Evolutionary conservation across 495 filamentous ascomycete species (phyloP).

Genomic region (Xylaria bambusicola): DNA sequence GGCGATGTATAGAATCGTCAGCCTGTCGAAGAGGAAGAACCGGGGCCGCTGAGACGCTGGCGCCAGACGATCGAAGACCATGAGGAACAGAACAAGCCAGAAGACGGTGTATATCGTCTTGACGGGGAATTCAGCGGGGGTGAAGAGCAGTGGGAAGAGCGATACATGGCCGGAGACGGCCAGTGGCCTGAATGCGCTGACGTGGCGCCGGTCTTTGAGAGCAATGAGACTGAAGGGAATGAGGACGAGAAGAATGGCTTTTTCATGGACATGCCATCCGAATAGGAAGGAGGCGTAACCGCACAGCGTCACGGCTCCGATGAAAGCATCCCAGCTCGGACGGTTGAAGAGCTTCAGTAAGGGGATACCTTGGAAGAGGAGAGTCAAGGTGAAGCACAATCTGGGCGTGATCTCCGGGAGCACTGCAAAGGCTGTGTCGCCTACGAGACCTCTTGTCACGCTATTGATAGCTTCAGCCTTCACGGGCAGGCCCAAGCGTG

Average conservation of each 20-base stretch:
- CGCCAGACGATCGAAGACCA: conserved; percentile 83
- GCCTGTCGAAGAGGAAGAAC: conserved; percentile 86
- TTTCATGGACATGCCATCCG: conserved; percentile 98
- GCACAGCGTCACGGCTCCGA: conserved; percentile 89
- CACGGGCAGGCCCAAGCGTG: conserved; percentile 70
- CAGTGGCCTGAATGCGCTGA: conserved; percentile 88
- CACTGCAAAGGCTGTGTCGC: conserved; percentile 93
- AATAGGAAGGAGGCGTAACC: conserved; percentile 97
- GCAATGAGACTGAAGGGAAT: conserved; percentile 95
- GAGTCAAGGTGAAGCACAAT: conserved; percentile 77
- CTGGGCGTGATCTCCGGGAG: conserved; percentile 82
- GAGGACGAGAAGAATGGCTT: conserved; percentile 91
- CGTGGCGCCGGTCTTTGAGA: conserved; percentile 85
- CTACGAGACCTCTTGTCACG: conserved; percentile 88
- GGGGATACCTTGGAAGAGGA: conserved; percentile 79
- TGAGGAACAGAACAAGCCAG: conserved; percentile 85
- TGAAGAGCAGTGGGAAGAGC: conserved; percentile 92
- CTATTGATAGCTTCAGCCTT: conserved; percentile 76
- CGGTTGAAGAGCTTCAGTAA: conserved; percentile 78
- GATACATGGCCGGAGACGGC: conserved; percentile 94
- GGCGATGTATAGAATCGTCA: conserved; percentile 84
- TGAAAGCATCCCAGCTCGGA: conserved; percentile 83
- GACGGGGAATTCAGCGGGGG: conserved; percentile 84
- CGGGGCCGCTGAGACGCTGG: conserved; percentile 72
- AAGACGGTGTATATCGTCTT: conserved; percentile 92